A percentile compares a stretch with the other conserved stretches of the same genome.
Evolutionary conservation across 2,329 filamentous ascomycete species (phyloP).

Genomic region (Trichoderma breve): DNA sequence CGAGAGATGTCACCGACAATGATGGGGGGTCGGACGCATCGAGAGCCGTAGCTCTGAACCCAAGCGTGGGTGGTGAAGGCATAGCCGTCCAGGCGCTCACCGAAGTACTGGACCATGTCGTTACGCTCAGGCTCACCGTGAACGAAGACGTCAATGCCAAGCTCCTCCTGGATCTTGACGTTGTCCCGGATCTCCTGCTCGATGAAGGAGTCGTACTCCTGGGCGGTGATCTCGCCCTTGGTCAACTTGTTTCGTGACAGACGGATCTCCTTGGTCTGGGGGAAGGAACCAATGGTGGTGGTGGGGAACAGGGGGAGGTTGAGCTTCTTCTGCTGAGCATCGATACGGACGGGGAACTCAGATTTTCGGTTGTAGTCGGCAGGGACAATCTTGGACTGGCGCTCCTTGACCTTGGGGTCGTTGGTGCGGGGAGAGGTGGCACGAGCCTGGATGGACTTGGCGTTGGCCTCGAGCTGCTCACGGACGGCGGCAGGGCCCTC

Average conservation of each 20-base stretch:
- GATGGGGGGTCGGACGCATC: conserved; percentile 96
- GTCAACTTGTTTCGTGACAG: conserved; percentile 96
- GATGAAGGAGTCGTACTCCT: conserved; percentile 98
- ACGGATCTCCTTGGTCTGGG: conserved; percentile 98
- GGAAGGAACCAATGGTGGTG: conserved; percentile 99
- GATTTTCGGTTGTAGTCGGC: conserved; percentile 92
- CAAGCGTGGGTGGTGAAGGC: conserved; percentile 98
- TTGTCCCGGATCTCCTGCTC: conserved; percentile 97
- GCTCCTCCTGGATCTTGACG: conserved; percentile 96
- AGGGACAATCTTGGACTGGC: conserved; percentile 81
- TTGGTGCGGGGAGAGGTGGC: conserved; percentile 93
- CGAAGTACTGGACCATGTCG: conserved; percentile 99
- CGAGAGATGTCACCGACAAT: conserved; percentile 98
- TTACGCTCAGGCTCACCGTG: conserved; percentile 99
- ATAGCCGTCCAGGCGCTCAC: conserved; percentile 94
- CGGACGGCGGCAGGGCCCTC: conserved; percentile 84
- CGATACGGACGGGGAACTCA: conserved; percentile 79
- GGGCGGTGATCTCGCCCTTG: conserved; percentile 92
- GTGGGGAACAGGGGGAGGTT: conserved; percentile 96
- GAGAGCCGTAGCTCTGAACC: conserved; percentile 98
- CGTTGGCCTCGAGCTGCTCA: conserved; percentile 92
- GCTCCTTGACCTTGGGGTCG: conserved; percentile 94
- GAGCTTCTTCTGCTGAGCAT: conserved; percentile 86
- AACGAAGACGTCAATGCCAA: conserved; percentile 93
- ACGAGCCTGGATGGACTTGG: conserved; percentile 87